Evolutionary conservation across 441 rosid genomes (phyloP), one percentile per base, ranked within the genome.

Genomic region (Populus hybrid): DNA sequence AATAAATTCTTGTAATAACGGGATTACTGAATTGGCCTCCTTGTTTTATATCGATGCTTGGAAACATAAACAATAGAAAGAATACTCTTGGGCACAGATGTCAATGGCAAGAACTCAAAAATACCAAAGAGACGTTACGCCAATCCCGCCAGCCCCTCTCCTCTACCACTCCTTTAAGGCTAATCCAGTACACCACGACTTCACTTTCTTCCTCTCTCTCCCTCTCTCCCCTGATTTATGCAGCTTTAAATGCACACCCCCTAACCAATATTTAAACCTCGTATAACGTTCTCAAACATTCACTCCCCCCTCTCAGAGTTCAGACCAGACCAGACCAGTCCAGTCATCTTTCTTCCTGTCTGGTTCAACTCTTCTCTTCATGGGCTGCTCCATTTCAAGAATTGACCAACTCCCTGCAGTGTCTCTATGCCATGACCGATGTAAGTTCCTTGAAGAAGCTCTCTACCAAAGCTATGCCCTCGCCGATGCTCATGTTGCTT

Each of bases 341-440:
- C 18, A 30, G 32, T 30, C 32, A 30, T 30, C 32, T 12, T 4
- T 30, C 38, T 30, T 8, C 32, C 61, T 1, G 61, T 67, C 42
- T 30, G 35, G n/a, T 34, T 10, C 42, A 1, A 34, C 40, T 16
- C 50, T 16, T n/a, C 10, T 4, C 64, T 34, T 59, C 4, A 91
- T 91, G 99, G 99, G 99, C 77, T 95, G 99, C 80, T 75, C 95
- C 73, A 86, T 84, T 84, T 95, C 99, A 0, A 91, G 90, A 86
- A 81, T 91, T 59, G 97, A 95, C 83, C 93, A 91, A 80, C 91
- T 91, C 1, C 98, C 97, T 70, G 98, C 93, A 78, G 98, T 95
- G 53, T 83, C 88, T 46, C 87, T 92, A 16, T 95, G 99, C 84
- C 90, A 90, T 36, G 86, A 95, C 36, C 92, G 99, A 20, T 91